Percentiles rank a stretch among this genome's conserved stretches.
Evolutionary conservation across 345 rosid species (phyloP).

Genomic region (Hevea brasiliensis): DNA sequence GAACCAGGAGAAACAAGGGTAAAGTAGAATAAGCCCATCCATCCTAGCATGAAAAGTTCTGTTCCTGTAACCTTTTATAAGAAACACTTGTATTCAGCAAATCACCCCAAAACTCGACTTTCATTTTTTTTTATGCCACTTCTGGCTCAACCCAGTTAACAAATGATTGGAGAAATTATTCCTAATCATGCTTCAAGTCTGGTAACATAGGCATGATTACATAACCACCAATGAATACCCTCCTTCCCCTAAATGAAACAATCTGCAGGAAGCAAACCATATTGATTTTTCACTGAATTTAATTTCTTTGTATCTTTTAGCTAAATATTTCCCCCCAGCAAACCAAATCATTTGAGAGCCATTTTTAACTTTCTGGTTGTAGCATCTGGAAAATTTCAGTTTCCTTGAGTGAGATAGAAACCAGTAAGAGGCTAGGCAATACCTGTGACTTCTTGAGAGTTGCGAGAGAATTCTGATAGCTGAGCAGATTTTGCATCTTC

Average conservation of each 20-base stretch:
- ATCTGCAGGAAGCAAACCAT: background rate
- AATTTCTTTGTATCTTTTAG: background rate
- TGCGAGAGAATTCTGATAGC: constrained; percentile 35
- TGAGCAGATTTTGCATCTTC: constrained; percentile 60
- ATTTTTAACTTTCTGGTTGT: background rate
- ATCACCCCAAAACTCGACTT: no score
- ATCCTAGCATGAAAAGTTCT: no score
- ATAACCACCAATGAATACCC: background rate
- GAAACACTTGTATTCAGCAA: no score
- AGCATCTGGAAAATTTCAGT: background rate
- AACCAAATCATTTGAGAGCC: background rate
- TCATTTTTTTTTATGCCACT: no score
- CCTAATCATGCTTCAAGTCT: background rate
- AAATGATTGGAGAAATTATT: background rate
- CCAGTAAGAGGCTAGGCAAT: constrained; percentile 12
- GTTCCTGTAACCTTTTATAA: no score
- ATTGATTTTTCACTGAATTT: background rate
- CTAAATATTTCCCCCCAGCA: background rate
- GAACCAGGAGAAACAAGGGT: no score
- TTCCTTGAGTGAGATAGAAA: background rate
- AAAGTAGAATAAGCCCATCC: no score
- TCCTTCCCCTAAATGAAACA: background rate
- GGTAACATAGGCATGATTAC: background rate
- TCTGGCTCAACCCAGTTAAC: background rate
- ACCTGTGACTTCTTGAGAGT: constrained; percentile 51